These are phyloP conservation scores for Gonium pectorale DNA, from an alignment of 139 green algal species.

Conservation along the genomic window DNA sequence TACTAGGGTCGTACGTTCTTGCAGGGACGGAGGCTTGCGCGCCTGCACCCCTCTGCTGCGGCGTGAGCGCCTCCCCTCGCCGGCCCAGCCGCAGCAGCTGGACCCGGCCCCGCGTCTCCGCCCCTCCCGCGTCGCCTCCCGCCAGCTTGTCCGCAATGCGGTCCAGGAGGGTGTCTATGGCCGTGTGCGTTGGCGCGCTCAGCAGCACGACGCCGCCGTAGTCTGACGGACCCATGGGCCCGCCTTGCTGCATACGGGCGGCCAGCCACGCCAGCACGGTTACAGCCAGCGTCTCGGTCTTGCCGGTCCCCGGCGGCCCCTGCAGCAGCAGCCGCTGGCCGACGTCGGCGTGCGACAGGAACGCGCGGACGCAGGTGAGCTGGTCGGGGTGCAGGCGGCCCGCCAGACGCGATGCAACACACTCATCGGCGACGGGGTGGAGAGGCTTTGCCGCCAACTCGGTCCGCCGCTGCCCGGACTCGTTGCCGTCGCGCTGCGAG, in stretches of 20 bases:
- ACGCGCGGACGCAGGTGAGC: neutral
- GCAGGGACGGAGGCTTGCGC: neutral
- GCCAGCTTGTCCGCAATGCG: neutral
- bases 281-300: conserved; percentile 37
- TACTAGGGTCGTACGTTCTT: neutral
- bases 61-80: neutral
- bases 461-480: too few species aligned
- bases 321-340: conserved; percentile 6
- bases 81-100: neutral
- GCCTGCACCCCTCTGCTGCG: neutral
- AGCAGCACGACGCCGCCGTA: conserved; percentile 20
- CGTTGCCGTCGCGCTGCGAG: too few species aligned
- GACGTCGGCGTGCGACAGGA: neutral
- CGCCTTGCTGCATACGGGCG: neutral
- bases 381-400: conserved; percentile 35
- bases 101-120: neutral
- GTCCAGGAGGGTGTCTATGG: conserved; percentile 21
- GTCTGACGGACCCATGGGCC: conserved; percentile 5
- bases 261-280: conserved; percentile 19
- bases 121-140: neutral
- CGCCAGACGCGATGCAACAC: too few species aligned
- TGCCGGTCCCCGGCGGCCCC: conserved; percentile 33
- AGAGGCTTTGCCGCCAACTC: too few species aligned
- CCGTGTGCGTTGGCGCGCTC: conserved; percentile 16
- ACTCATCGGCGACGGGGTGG: too few species aligned